Base-by-base conservation (phyloP, 495 filamentous ascomycete species). In the Aspergillus cristatus region DNA sequence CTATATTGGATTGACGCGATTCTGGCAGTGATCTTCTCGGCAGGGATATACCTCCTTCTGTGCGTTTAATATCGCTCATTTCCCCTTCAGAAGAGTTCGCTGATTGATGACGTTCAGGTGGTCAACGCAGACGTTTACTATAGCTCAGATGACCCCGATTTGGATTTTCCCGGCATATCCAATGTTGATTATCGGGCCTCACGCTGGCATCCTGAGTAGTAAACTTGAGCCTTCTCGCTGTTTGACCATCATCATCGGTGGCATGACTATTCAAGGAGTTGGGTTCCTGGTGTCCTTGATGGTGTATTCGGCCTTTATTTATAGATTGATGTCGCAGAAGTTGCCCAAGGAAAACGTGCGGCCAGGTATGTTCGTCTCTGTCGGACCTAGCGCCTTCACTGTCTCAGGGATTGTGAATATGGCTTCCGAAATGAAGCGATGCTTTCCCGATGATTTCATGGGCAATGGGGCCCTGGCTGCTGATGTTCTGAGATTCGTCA, bases 141-240 rank as follows among this genome's bases (percentile, higher is more conserved):
- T 94, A 24, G 76, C 79, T 14, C 77, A 80, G 24, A 94, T 94
- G 86, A 94, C 86, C 0, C 86, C 86, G 0, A 77, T 90, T 32
- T 94, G 86, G 86, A 87, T 94, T 24, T 94, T 94, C 42, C 86
- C 86, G 0, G 86, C 84, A 1, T 94, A 94, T 45, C 86, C 86
- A 0, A 74, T 93, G 39, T 74, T 94, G 5, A 75, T 94, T 0
- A 73, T 82, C 4, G 86, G 83, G 6, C 84, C 86, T 0, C 76
- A 84, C 53, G 85, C 83, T 32, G 71, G 72, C 7, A 73, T 79
- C 31, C 64, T 94, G 11, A 74, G 80, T 51, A 51, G 45, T 28
- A 63, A 51, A 42, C 65, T 59, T 18, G 62, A 47, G 35, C 75
- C 51, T 45, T 70, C 48, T 14, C 55, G 50, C 13, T 63, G 75